phyloP scores from a whole-genome alignment of 2,329 filamentous ascomycete species.

The Fusarium siculi region DNA sequence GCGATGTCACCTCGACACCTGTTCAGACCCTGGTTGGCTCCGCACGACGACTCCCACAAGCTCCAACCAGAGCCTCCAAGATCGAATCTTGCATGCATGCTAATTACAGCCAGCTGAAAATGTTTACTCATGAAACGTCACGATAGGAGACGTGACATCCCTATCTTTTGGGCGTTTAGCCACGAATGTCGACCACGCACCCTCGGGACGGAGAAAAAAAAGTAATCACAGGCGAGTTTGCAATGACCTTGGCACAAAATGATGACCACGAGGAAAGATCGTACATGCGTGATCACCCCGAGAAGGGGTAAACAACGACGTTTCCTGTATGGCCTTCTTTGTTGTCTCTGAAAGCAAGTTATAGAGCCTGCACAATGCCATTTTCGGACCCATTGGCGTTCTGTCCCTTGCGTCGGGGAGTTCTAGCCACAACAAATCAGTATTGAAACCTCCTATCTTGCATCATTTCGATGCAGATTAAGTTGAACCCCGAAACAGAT shows the following conservation, averaged over 20 bases:
- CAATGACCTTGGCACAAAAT: not conserved
- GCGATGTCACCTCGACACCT: constrained; percentile 42
- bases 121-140: constrained; percentile 12
- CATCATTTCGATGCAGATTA: constrained; percentile 31
- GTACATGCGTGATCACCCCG: not conserved
- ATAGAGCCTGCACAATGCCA: constrained; percentile 11
- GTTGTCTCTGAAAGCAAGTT: constrained; percentile 2
- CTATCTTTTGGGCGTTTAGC: constrained; percentile 19
- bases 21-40: constrained; percentile 39
- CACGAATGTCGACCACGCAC: constrained; percentile 19
- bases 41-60: constrained; percentile 41
- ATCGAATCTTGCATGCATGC: constrained; percentile 36
- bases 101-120: constrained; percentile 22
- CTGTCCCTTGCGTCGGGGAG: constrained; percentile 36
- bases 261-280: constrained; percentile 8
- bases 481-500: constrained; percentile 8
- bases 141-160: constrained; percentile 16
- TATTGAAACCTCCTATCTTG: constrained; percentile 31
- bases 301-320: not conserved
- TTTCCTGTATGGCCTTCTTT: not conserved
- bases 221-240: not conserved
- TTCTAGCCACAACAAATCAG: constrained; percentile 11
- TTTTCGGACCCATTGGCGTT: constrained; percentile 3
- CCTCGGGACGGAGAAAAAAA: constrained; percentile 7
- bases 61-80: constrained; percentile 35